Evolutionary conservation across 73 alveolate species (phyloP).

Genomic region (Halteria grandinella): DNA sequence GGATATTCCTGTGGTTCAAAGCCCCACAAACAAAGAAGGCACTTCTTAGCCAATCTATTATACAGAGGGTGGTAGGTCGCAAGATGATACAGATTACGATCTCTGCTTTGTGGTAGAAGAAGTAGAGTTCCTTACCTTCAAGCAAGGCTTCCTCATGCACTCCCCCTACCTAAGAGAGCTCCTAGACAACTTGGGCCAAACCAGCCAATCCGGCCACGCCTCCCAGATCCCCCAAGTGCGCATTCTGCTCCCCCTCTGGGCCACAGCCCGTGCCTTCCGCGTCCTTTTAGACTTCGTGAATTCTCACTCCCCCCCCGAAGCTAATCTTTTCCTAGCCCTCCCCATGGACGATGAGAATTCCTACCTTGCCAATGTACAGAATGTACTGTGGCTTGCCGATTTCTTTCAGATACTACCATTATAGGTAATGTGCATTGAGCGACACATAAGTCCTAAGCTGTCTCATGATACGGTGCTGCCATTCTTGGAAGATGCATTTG

Average conservation of each 20-base stretch:
- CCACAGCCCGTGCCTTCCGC: constrained; percentile 42
- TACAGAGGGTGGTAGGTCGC: too few relatives aligned
- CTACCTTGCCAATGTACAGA: too few relatives aligned
- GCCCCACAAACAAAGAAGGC: too few relatives aligned
- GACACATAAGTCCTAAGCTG: constrained; percentile 24
- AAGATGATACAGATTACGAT: constrained; percentile 39
- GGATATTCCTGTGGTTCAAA: too few relatives aligned
- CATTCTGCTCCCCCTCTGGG: constrained; percentile 54
- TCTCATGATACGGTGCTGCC: background rate
- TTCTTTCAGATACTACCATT: constrained; percentile 38
- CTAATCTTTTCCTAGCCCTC: background rate
- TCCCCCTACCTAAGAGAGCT: constrained; percentile 51
- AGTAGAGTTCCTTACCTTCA: constrained; percentile 43
- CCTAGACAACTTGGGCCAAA: constrained; percentile 14
- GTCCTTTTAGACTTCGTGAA: constrained; percentile 40
- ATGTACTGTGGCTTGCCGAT: constrained; percentile 57
- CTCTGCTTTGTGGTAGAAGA: constrained; percentile 59
- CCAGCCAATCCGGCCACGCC: constrained; percentile 5
- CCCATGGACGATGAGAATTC: too few relatives aligned
- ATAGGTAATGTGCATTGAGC: constrained; percentile 19
- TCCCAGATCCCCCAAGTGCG: too few relatives aligned
- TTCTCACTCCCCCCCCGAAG: too few relatives aligned
- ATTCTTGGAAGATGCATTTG: constrained; percentile 37
- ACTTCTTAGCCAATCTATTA: too few relatives aligned
- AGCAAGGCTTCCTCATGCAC: constrained; percentile 35